These are phyloP conservation scores for Trebouxia sp. DNA, from an alignment of 139 green algal genomes.

Conservation along the genomic window DNA sequence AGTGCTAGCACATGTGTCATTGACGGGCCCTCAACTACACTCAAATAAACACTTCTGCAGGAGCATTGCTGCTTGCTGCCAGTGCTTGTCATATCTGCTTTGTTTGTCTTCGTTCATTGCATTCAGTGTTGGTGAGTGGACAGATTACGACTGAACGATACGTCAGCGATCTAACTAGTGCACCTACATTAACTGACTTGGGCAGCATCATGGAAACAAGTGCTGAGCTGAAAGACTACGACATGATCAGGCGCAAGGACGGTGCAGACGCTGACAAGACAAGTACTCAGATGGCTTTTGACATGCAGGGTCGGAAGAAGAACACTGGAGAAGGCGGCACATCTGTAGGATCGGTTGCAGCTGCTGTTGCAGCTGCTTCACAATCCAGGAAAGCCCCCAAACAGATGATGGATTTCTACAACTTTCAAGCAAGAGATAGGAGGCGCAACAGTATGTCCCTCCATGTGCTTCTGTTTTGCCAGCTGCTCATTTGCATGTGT, in stretches of 20 bases:
- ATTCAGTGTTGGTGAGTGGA: too few species aligned
- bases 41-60: neutral
- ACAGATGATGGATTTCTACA: slow-evolving; percentile 66
- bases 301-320: slow-evolving; percentile 53
- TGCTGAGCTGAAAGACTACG: neutral
- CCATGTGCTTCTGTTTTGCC: neutral
- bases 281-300: neutral
- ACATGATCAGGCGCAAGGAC: neutral
- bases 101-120: too few species aligned
- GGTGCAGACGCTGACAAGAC: neutral
- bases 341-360: slow-evolving; percentile 56
- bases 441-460: slow-evolving; percentile 49
- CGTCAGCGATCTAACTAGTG: neutral
- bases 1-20: too few species aligned
- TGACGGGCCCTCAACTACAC: neutral
- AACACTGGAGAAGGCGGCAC: slow-evolving; percentile 39
- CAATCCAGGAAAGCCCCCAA: slow-evolving; percentile 37
- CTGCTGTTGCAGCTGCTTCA: slow-evolving; percentile 48
- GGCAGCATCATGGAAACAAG: neutral
- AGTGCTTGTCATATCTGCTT: too few species aligned
- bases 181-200: neutral
- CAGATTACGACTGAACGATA: too few species aligned
- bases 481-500: neutral
- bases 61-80: too few species aligned
- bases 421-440: slow-evolving; percentile 76